phyloP scores from a whole-genome alignment of 352 stramenopile genomes.

The Phytophthora chlamydospora region DNA sequence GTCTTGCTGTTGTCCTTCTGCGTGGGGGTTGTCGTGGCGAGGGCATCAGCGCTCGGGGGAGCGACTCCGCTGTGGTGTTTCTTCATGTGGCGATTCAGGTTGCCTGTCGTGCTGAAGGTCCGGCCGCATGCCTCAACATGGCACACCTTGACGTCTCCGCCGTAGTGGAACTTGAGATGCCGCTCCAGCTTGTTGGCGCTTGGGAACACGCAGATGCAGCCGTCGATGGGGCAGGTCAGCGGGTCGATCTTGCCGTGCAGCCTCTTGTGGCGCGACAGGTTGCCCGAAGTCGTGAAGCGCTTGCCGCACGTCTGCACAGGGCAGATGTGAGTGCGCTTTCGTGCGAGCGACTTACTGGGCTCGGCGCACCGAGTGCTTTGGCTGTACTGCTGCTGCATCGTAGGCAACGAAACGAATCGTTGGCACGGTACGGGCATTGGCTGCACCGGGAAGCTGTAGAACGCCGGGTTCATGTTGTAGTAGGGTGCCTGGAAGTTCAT shows the following conservation, averaged over 20 bases:
- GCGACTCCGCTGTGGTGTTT: constrained; percentile 33
- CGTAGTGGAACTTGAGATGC: constrained; percentile 56
- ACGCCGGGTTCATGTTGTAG: constrained; percentile 20
- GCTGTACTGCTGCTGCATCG: constrained; percentile 13
- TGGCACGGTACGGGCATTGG: constrained; percentile 5
- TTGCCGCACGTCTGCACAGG: constrained; percentile 46
- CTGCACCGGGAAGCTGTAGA: constrained; percentile 18
- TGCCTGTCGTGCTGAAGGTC: constrained; percentile 53
- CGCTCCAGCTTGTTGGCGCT: constrained; percentile 43
- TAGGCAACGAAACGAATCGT: constrained; percentile 1
- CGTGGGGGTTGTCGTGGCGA: constrained; percentile 4
- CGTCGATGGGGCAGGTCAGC: constrained; percentile 30
- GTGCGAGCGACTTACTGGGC: constrained; percentile 33
- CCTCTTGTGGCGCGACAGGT: constrained; percentile 53
- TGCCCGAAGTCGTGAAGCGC: constrained; percentile 57
- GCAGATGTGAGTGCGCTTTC: constrained; percentile 47
- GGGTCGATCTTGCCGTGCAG: constrained; percentile 48
- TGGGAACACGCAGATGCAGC: constrained; percentile 39
- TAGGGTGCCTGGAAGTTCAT: constrained; percentile 9
- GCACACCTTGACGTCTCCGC: constrained; percentile 46
- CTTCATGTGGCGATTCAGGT: constrained; percentile 50
- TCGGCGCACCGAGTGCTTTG: constrained; percentile 14
- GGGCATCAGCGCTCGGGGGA: background rate
- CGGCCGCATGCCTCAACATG: constrained; percentile 39
- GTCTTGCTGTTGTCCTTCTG: background rate